Evolutionary conservation across 371 early-diverging fungal species (phyloP).

Genomic region (Apophysomyces sp.): DNA sequence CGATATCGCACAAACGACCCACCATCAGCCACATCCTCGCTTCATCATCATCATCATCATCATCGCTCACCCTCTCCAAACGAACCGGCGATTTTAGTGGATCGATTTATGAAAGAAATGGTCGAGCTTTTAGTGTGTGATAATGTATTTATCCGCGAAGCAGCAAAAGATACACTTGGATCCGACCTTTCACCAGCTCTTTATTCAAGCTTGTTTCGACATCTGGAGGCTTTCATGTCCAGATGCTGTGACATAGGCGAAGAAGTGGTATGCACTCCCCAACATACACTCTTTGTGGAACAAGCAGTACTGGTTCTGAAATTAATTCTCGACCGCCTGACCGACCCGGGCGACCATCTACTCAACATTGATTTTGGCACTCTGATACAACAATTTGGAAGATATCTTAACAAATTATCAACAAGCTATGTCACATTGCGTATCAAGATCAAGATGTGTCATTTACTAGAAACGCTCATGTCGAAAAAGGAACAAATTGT

Average conservation of each 20-base stretch:
- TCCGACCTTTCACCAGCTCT: conserved; percentile 78
- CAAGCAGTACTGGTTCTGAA: conserved; percentile 83
- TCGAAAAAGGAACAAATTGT: conserved; percentile 77
- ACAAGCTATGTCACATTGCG: conserved; percentile 60
- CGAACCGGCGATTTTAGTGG: conserved; percentile 53
- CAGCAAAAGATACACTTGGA: conserved; percentile 85
- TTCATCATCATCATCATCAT: no score
- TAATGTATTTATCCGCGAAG: conserved; percentile 85
- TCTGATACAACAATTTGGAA: conserved; percentile 70
- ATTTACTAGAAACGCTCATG: conserved; percentile 78
- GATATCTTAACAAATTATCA: conserved; percentile 74
- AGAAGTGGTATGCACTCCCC: conserved; percentile 70
- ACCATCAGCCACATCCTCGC: neutral
- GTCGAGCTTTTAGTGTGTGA: conserved; percentile 81
- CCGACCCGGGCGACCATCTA: conserved; percentile 62
- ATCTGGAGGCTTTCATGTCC: conserved; percentile 65
- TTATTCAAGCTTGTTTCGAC: conserved; percentile 75
- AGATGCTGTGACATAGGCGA: conserved; percentile 71
- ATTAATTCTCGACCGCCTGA: conserved; percentile 77
- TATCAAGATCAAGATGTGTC: conserved; percentile 85
- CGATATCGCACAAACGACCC: neutral
- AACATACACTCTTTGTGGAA: conserved; percentile 84
- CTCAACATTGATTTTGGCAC: conserved; percentile 84
- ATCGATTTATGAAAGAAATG: conserved; percentile 80
- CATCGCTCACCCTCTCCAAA: conserved; percentile 31